Evolutionary conservation across 1,139 yeast species (phyloP).

Genomic region (Hyphopichia fennica): DNA sequence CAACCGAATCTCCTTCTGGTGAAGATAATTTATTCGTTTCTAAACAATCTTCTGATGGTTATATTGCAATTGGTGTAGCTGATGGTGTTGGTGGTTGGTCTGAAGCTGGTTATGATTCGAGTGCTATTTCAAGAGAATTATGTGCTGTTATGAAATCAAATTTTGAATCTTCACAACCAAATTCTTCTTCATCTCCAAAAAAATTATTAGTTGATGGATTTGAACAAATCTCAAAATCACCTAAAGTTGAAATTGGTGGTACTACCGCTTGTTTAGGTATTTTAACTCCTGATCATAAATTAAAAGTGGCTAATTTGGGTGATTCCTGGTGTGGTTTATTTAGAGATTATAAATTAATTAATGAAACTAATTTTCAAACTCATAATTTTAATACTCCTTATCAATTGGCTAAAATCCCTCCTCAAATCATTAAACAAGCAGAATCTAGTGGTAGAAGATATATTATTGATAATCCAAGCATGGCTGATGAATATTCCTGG

Average conservation of each 20-base stretch:
- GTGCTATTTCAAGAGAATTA: constrained; percentile 72
- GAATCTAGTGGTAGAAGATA: constrained; percentile 57
- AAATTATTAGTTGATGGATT: constrained; percentile 58
- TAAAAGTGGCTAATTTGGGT: constrained; percentile 80
- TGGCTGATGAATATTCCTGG: constrained; percentile 51
- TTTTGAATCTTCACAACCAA: constrained; percentile 21
- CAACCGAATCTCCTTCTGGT: constrained; percentile 64
- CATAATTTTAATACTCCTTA: constrained; percentile 91
- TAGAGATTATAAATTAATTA: constrained; percentile 59
- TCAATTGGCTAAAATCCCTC: constrained; percentile 85
- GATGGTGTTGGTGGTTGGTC: constrained; percentile 99
- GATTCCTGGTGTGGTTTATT: constrained; percentile 95
- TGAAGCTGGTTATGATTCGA: constrained; percentile 86
- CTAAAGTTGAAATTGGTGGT: constrained; percentile 85
- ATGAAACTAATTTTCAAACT: constrained; percentile 76
- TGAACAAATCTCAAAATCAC: constrained; percentile 48
- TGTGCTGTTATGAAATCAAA: constrained; percentile 41
- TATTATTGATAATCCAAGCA: constrained; percentile 55
- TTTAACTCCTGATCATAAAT: constrained; percentile 48
- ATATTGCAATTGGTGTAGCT: constrained; percentile 80
- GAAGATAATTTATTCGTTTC: constrained; percentile 81
- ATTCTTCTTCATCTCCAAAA: constrained; percentile 36
- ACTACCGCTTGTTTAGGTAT: constrained; percentile 91
- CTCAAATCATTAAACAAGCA: constrained; percentile 55
- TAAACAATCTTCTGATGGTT: constrained; percentile 39